Evolutionary conservation across 768 basidiomycete genomes (phyloP), one percentile per base, ranked within the genome.

Genomic region (Strobilomyces echinocephalus): DNA sequence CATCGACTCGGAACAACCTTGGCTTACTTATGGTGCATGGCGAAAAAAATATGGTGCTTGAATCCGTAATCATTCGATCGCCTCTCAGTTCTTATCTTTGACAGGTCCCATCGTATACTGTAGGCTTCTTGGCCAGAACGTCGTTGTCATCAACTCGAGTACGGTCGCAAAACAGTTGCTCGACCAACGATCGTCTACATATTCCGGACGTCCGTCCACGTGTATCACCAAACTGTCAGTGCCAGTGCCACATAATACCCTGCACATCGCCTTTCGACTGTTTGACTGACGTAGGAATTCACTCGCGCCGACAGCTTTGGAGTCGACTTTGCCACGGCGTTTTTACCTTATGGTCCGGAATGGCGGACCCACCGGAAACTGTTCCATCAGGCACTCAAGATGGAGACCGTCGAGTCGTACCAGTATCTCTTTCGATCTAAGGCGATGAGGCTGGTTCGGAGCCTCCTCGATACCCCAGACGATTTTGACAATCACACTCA

Each of bases 61-160:
- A 14, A 38, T n/a, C 42, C 15, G 15, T 20, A 8, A 21, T 40
- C 38, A 20, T 6, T 18, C 31, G 3, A 12, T 15, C 20, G 9
- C 20, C 5, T 8, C 40, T 47, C 10, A 49, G 7, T 34, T 43
- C 46, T n/a, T n/a, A 33, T 30, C 30, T 40, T 15, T n/a, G 42
- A 20, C 49, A 70, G 67, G 67, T 4, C 60, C 66, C 9, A 58
- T 70, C 31, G 62, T 70, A 18, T 62, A 70, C 28, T 68, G 63
- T 35, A 56, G 50, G 35, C 50, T 68, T 8, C 56, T 68, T 7
- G 62, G 66, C 21, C 68, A 68, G 34, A 50, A 56, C 8, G 51
- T 69, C 20, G 43, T 68, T 36, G 51, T 68, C 46, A 64, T 68
- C 38, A 69, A 66, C 33, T 68, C 68, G 5, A 53, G 45, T 12